phyloP scores from a whole-genome alignment of 192 early-diverging fungal genomes.

The Phlyctochytrium planicorne region DNA sequence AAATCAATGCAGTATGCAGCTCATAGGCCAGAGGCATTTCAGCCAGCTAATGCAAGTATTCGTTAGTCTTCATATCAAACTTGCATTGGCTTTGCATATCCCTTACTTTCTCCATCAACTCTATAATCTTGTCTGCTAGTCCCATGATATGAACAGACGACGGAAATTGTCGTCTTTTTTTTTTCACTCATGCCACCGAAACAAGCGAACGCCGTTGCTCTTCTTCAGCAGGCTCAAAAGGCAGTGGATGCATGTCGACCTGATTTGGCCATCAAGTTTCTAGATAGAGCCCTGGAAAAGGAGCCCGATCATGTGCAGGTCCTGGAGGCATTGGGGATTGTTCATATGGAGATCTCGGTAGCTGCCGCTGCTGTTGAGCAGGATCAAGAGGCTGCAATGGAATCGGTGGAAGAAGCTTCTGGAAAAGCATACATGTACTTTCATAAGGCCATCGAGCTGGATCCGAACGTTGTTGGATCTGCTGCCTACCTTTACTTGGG shows the following conservation, averaged over 20 bases:
- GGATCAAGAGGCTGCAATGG: conserved; percentile 41
- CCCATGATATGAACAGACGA: no score
- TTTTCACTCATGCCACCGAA: not conserved
- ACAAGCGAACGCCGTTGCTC: not conserved
- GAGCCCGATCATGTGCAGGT: conserved; percentile 53
- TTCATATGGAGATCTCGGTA: conserved; percentile 73
- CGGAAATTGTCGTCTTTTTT: no score
- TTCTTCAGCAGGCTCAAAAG: conserved; percentile 31
- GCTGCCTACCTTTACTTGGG: conserved; percentile 78
- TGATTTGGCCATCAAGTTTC: conserved; percentile 68
- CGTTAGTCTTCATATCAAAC: no score
- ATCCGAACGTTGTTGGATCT: conserved; percentile 67
- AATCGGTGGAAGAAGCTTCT: conserved; percentile 9
- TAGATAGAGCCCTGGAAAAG: conserved; percentile 62
- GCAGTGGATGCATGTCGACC: conserved; percentile 72
- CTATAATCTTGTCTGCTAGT: no score
- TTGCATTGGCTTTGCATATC: no score
- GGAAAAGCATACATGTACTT: conserved; percentile 48
- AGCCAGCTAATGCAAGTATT: not conserved
- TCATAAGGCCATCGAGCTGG: conserved; percentile 66
- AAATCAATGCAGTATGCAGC: conserved; percentile 48
- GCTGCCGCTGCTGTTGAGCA: conserved; percentile 52
- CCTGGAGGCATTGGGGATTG: conserved; percentile 69
- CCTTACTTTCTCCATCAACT: no score
- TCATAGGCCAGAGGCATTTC: conserved; percentile 37